Evolutionary conservation across 148 eudicot species (phyloP), one percentile per base, ranked within the genome.

Genomic region (Suaeda aralocaspica): DNA sequence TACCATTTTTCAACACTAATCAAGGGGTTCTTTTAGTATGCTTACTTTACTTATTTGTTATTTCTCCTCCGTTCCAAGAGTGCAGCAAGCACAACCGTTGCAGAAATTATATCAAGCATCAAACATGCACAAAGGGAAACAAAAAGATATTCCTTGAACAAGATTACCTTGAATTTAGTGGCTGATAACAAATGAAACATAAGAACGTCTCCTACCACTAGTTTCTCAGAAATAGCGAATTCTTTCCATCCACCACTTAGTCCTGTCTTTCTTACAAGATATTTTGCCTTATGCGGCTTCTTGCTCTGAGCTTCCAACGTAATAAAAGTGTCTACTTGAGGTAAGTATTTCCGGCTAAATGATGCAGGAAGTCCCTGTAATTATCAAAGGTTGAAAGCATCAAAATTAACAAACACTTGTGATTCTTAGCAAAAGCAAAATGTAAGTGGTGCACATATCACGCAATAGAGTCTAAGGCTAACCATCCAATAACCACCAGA

Each of bases 231-330:
- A 46, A 76, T 52, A 46, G 87, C 85, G 75, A 85, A 89, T 60
- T 59, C 72, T 76, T 76, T 89, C 96, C 89, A 87, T n/a, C 91
- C 96, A 12, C 74, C 88, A 59, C 91, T 85, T 36, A 87, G 82
- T 64, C 82, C 88, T 13, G 71, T 39, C 76, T 78, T 82, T 57
- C 79, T 66, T 0, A 71, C 72, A 67, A 82, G 66, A 66, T 76
- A 89, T 76, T 79, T 82, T 31, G 74, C 44, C 21, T 70, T 72
- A 74, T 67, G 78, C 22, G 66, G 66, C 55, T 83, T 72, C 25
- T 86, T 88, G 61, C 59, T 79, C 71, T 84, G 82, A 75, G 74
- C 72, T 76, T 87, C 91, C 75, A 89, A 71, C 33, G 64, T 63
- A 34, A 87, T 28, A 15, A 9, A 26, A 28, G 69, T 39, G 53